Evolutionary conservation across 1,139 yeast species (phyloP), one percentile per base, ranked within the genome.

Genomic region (Hyphopichia pseudoburtonii): DNA sequence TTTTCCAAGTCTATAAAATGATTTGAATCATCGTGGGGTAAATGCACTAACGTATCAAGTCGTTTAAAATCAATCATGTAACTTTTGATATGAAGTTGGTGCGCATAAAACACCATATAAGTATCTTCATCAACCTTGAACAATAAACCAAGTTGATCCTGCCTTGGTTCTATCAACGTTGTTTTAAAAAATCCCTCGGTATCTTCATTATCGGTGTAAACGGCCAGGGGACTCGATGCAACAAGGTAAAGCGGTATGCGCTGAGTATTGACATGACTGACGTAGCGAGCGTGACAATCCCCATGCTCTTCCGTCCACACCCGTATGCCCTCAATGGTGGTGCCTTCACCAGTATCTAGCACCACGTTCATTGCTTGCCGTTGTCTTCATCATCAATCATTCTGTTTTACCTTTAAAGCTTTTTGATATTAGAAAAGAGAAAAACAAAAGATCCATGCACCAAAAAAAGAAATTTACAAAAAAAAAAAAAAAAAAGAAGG

Each of bases 241-340:
- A 67, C 40, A 24, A 70, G 46, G 39, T 56, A 58, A 2, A 66
- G 32, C 2, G 76, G 75, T 12, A 67, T 48, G 32, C 47, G 39
- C 3, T 40, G 39, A 40, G 54, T 50, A 33, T 62, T 47, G 17
- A 66, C 51, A 17, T 32, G 14, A 17, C 22, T n/a, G 9, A 29
- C 24, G n/a, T n/a, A n/a, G n/a, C n/a, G n/a, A n/a, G n/a, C n/a
- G n/a, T n/a, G n/a, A n/a, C n/a, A n/a, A n/a, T n/a, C n/a, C n/a
- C n/a, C n/a, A n/a, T n/a, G n/a, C n/a, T n/a, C n/a, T n/a, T n/a
- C n/a, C n/a, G n/a, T n/a, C n/a, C n/a, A n/a, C n/a, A n/a, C n/a
- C n/a, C n/a, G n/a, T n/a, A n/a, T n/a, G n/a, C n/a, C n/a, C n/a
- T n/a, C n/a, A n/a, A n/a, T n/a, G n/a, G n/a, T n/a, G n/a, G n/a